phyloP scores from a whole-genome alignment of 352 stramenopile genomes.

The Globisporangium irregulare region DNA sequence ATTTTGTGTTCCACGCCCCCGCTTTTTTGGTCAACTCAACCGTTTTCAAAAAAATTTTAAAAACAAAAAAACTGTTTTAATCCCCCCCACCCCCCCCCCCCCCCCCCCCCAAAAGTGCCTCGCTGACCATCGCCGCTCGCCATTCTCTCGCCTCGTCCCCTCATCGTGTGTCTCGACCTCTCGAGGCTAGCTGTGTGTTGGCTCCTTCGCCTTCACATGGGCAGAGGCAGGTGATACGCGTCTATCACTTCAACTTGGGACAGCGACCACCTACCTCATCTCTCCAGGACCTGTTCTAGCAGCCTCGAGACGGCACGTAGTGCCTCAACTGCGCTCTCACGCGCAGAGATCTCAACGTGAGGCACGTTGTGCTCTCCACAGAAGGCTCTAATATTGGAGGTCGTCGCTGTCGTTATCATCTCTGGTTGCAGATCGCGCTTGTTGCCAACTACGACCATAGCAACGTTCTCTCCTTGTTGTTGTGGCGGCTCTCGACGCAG shows the following conservation, averaged over 20 bases:
- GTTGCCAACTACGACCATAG: conserved; percentile 10
- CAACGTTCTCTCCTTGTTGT: neutral
- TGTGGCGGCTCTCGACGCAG: neutral
- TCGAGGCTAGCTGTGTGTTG: too few species aligned
- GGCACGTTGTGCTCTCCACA: neutral
- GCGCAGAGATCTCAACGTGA: conserved; percentile 3
- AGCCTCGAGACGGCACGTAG: neutral
- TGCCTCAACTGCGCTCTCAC: neutral
- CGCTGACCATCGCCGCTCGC: too few species aligned
- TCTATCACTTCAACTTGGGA: neutral
- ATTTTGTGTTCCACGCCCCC: too few species aligned
- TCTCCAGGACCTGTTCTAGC: neutral
- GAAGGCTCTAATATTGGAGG: neutral
- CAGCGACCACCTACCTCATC: neutral
- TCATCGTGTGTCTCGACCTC: too few species aligned
- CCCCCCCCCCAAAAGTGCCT: too few species aligned
- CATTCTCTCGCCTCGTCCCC: too few species aligned
- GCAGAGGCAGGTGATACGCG: too few species aligned
- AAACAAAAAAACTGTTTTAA: too few species aligned
- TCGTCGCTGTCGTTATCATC: neutral
- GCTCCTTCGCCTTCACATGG: too few species aligned
- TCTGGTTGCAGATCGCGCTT: conserved; percentile 7
- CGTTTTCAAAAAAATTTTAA: too few species aligned
- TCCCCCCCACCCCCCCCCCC: too few species aligned
- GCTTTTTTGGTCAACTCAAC: too few species aligned